These are phyloP conservation scores for Carex parvula DNA, from an alignment of 176 grass and related monocot genomes.

Conservation along the genomic window DNA sequence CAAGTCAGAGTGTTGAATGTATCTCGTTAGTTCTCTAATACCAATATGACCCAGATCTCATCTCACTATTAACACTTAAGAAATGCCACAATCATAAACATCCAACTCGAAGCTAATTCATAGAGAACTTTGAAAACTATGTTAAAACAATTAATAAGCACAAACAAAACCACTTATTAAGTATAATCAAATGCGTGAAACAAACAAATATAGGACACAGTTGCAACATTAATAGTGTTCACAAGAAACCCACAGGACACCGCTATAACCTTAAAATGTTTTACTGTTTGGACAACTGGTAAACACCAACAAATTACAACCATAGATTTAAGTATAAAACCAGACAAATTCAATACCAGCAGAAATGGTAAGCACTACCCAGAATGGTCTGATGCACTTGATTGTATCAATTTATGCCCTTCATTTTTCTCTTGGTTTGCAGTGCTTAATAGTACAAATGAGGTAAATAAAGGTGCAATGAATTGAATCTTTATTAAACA, in stretches of 20 bases:
- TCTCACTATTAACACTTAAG: not conserved
- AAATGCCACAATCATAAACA: not conserved
- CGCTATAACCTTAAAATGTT: not conserved
- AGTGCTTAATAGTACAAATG: not conserved
- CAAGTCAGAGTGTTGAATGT: conserved; percentile 23
- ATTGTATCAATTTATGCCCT: not conserved
- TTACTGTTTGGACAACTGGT: not conserved
- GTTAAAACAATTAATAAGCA: not conserved
- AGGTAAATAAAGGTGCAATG: not conserved
- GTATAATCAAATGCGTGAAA: not conserved
- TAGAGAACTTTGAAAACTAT: not conserved
- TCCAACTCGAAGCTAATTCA: not conserved
- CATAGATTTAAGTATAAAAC: not conserved
- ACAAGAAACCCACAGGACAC: not conserved
- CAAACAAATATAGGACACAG: not conserved
- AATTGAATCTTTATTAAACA: not conserved
- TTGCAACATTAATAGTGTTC: not conserved
- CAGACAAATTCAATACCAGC: not conserved
- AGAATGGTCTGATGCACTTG: not conserved
- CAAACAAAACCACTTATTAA: not conserved
- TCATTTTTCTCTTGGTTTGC: not conserved
- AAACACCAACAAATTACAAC: not conserved
- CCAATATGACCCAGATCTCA: not conserved
- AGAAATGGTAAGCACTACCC: not conserved
- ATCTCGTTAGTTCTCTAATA: not conserved